Evolutionary conservation across 1,284 basidiomycete species (phyloP).

Genomic region (Tilletia horrida): DNA sequence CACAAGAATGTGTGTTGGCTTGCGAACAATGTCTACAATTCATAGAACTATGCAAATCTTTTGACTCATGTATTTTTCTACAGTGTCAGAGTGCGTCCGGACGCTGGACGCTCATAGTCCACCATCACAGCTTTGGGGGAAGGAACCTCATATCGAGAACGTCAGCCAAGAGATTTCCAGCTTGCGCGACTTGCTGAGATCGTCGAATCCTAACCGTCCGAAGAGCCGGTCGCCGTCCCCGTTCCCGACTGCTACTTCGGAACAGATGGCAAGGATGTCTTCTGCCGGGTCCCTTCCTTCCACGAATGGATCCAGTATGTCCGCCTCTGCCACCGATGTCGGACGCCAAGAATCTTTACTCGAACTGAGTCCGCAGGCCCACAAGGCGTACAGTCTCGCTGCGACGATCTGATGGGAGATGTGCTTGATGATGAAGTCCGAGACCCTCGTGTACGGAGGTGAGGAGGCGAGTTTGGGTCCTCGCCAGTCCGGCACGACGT

Average conservation of each 20-base stretch:
- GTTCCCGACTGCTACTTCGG: not conserved
- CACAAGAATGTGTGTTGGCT: too few species aligned
- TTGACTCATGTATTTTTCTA: too few species aligned
- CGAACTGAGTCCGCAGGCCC: constrained; percentile 6
- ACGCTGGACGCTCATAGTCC: too few species aligned
- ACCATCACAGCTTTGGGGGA: too few species aligned
- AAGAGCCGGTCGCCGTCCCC: not conserved
- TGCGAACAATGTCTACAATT: too few species aligned
- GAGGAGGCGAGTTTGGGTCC: not conserved
- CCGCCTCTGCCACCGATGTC: not conserved
- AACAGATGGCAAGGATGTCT: not conserved
- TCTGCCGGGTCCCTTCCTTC: not conserved
- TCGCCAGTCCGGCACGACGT: not conserved
- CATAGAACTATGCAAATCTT: too few species aligned
- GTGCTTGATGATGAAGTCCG: not conserved
- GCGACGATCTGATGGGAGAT: not conserved
- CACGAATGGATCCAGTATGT: not conserved
- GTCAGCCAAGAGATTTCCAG: not conserved
- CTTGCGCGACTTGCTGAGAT: not conserved
- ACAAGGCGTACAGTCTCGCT: not conserved
- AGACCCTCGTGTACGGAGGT: not conserved
- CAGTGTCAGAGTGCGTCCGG: too few species aligned
- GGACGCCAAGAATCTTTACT: not conserved
- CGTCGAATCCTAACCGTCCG: not conserved
- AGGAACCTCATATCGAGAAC: too few species aligned